These are phyloP conservation scores for Kurtzmaniella cleridarum DNA, from an alignment of 805 yeast genomes.

Conservation along the genomic window DNA sequence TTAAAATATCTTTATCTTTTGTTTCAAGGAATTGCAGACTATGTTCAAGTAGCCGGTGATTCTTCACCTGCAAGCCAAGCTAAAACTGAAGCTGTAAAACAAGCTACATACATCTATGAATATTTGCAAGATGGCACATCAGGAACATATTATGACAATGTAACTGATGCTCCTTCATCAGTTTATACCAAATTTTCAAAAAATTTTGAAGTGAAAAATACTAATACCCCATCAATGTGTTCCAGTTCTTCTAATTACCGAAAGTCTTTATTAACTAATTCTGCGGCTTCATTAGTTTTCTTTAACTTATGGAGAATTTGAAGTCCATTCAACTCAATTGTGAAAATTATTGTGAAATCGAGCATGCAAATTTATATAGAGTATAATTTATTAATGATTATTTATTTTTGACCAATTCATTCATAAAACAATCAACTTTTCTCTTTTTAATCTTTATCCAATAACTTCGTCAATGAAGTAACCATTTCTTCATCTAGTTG, in stretches of 20 bases:
- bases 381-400: neutral
- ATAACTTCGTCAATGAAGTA: neutral
- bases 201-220: constrained; percentile 1
- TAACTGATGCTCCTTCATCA: constrained; percentile 2
- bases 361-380: neutral
- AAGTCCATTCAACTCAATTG: no score
- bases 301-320: constrained; percentile 8
- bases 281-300: constrained; percentile 18
- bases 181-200: constrained; percentile 6
- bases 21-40: constrained; percentile 19
- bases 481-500: constrained; percentile 1
- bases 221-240: constrained; percentile 2
- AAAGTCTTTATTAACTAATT: constrained; percentile 14
- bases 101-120: constrained; percentile 6
- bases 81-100: constrained; percentile 5
- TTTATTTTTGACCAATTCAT: no score
- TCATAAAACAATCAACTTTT: no score
- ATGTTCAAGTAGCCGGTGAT: constrained; percentile 6
- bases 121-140: constrained; percentile 9
- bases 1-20: constrained; percentile 18
- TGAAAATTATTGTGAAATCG: neutral
- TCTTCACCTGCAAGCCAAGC: neutral
- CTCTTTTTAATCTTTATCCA: neutral
- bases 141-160: constrained; percentile 9
- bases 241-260: constrained; percentile 5